Base-by-base conservation (phyloP, 2,329 filamentous ascomycete genomes). In the Alternaria gaisen region DNA sequence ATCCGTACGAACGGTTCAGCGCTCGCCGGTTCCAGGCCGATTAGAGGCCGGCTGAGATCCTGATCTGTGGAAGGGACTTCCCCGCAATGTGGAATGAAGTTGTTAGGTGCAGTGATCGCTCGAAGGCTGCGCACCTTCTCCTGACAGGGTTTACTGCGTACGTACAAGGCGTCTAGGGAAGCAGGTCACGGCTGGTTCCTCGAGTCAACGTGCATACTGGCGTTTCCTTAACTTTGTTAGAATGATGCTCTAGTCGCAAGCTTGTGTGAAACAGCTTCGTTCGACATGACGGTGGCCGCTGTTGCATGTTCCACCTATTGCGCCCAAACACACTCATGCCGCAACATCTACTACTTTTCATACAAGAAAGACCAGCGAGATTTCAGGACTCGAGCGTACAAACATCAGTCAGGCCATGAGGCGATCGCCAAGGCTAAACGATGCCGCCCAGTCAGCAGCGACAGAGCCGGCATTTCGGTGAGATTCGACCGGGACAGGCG, bases 1-100 rank as follows among this genome's bases (percentile, higher is more conserved):
- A 51, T 38, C 61, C 58, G 54, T 40, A 53, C 48, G 43, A 46
- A 34, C 18, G 58, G 61, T 24, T 58, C 38, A 55, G 44, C 38
- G 41, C 38, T 53, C 47, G 50, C 58, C 53, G 48, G 58, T 50
- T 43, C 47, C 42, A 61, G 53, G 32, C 44, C 24, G 40, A 20
- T 47, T 26, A 32, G 24, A 47, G 20, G 12, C n/a, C 34, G 20
- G 38, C 20, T 34, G 46, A 22, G 43, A 1, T 30, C 10, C 9
- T 30, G 28, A 30, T 56, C 18, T 41, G 14, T 20, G 22, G 38
- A 26, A 28, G 34, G 20, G 16, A 36, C 28, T 34, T 41, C 53
- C 60, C 60, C 57, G 48, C 53, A 61, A 43, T 51, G 50, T 55
- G 58, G 57, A 53, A 43, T 36, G 42, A 55, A 34, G 36, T 56